A percentile compares a stretch with the other conserved stretches of the same genome.
Evolutionary conservation across 2,329 filamentous ascomycete species (phyloP).

Genomic region (Fusarium nisikadoi): DNA sequence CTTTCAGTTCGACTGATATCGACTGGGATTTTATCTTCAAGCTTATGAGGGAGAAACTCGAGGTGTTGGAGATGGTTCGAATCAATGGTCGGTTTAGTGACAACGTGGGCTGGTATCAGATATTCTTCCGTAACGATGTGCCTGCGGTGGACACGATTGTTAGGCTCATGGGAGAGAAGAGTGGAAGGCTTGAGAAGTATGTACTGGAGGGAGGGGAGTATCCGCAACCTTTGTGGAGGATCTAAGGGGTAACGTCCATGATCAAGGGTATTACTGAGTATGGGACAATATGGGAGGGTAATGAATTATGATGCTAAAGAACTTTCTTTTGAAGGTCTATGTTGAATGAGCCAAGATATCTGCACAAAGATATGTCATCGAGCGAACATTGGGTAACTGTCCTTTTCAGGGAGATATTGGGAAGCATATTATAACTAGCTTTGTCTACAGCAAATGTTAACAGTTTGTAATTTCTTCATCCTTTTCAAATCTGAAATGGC

Average conservation of each 20-base stretch:
- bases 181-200: slow-evolving; percentile 23
- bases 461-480: background rate
- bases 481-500: background rate
- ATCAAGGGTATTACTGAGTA: background rate
- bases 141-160: background rate
- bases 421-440: background rate
- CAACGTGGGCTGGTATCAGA: slow-evolving; percentile 25
- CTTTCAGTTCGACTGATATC: background rate
- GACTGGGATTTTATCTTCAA: slow-evolving; percentile 35
- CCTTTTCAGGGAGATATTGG: background rate
- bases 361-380: background rate
- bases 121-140: slow-evolving; percentile 10
- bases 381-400: background rate
- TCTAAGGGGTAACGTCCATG: background rate
- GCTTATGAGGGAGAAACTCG: slow-evolving; percentile 16
- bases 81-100: slow-evolving; percentile 25
- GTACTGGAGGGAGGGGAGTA: slow-evolving; percentile 34
- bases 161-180: slow-evolving; percentile 1
- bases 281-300: background rate
- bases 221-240: slow-evolving; percentile 21
- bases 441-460: background rate
- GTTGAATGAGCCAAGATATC: background rate
- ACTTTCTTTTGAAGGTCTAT: background rate
- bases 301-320: background rate
- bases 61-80: slow-evolving; percentile 7